Base-by-base conservation (phyloP, 164 flowering plant genomes). In the Buxus sempervirens region DNA sequence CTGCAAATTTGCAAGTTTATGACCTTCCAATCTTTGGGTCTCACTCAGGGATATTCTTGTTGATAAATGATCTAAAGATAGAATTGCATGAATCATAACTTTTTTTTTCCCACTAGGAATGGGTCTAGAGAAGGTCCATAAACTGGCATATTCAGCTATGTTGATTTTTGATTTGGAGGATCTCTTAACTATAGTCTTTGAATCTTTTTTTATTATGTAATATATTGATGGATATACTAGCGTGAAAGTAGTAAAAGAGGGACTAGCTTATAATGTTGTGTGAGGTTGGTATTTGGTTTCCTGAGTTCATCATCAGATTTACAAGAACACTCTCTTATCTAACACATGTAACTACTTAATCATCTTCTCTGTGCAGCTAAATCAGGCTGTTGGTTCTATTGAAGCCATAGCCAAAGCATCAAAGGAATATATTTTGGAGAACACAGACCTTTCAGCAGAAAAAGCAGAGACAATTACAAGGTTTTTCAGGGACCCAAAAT, bases 361-460 rank as follows among this genome's bases (percentile, higher is more conserved):
- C 18, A 19, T 72, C 53, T 69, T 23, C 38, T 70, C 45, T 45
- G 22, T 71, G 65, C 90, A 95, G 99, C 96, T 95, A 20, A 76
- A 73, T 71, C 95, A 85, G 73, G 88, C 87, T 9, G 81, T 95
- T 73, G 99, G 98, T 74, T 95, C 99, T 14, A 83, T 95, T 69
- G 88, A 95, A 85, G 93, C 96, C 68, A 88, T 92, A 65, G 87
- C 97, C 54, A 93, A 82, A 71, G 89, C 97, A 64, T 85, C 93
- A 45, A 88, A 86, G 79, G 84, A 83, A 32, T 57, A 71, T 38
- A 81, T 95, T 42, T 54, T 95, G 76, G 97, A 80, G 62, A 90
- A 78, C 72, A 95, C 98, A 9, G 98, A 95, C 71, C 90, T 92
- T 77, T 88, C 99, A 65, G 82, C 81, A 60, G 90, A 87, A 21